Evolutionary conservation across 352 stramenopile species (phyloP).

Genomic region (Globisporangium takayamanum): DNA sequence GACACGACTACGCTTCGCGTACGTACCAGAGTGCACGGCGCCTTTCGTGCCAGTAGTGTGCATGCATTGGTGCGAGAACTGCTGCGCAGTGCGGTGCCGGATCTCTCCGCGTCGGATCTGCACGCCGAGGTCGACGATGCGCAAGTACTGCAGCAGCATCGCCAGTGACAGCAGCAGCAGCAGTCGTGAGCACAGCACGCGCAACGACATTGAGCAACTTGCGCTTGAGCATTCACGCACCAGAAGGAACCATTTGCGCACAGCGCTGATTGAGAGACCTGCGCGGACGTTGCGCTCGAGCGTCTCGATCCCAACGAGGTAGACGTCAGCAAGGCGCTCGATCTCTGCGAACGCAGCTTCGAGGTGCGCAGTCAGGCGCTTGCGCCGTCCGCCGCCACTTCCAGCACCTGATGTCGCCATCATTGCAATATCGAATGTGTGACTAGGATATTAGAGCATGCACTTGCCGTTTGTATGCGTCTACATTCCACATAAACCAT

Average conservation of each 20-base stretch:
- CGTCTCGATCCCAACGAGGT: constrained; percentile 32
- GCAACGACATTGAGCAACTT: background rate
- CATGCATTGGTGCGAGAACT: constrained; percentile 38
- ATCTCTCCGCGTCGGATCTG: constrained; percentile 72
- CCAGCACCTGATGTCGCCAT: too few relatives aligned
- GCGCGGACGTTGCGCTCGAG: constrained; percentile 27
- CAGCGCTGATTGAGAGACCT: constrained; percentile 33
- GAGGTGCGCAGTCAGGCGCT: constrained; percentile 40
- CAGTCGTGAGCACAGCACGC: background rate
- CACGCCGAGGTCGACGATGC: constrained; percentile 53
- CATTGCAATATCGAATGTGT: too few relatives aligned
- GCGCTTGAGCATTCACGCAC: constrained; percentile 13
- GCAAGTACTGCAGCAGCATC: constrained; percentile 39
- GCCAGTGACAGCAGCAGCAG: background rate
- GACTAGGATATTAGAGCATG: too few relatives aligned
- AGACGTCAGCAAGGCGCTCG: constrained; percentile 30
- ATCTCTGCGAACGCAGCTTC: constrained; percentile 44
- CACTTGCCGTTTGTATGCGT: too few relatives aligned
- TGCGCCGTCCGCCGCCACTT: constrained; percentile 6
- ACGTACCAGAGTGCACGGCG: constrained; percentile 45
- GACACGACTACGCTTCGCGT: background rate
- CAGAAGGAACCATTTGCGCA: constrained; percentile 56
- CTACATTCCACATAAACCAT: too few relatives aligned
- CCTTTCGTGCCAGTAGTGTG: constrained; percentile 59
- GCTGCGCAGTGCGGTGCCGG: constrained; percentile 35